Evolutionary conservation across 768 basidiomycete species (phyloP), one percentile per base, ranked within the genome.

Genomic region (Xerocomus brunneocitrinus): DNA sequence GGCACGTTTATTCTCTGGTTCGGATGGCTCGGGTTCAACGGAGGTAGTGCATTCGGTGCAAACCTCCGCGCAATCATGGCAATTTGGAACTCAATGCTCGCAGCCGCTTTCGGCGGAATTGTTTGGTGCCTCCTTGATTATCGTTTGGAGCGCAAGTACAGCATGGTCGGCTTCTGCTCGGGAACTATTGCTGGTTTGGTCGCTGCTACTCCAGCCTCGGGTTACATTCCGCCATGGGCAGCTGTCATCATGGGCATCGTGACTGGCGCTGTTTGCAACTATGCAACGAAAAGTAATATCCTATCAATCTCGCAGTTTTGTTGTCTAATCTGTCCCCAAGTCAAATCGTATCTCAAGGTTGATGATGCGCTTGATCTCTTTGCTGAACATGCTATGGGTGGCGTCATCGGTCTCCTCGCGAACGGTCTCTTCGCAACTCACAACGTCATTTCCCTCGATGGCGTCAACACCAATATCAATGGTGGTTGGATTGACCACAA

Each of bases 321-420:
- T 25, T 25, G 12, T 53, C 49, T 71, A 27, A 69, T 38, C n/a
- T 25, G 4, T 30, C 16, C 30, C 30, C 19, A 1, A 89, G 87
- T 87, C 24, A 89, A 90, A 70, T 79, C 79, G 58, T 62, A 87
- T 32, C 55, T 93, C 50, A 71, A 74, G 16, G 80, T 93, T 50
- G 94, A 97, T 65, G 94, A 95, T 63, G 84, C 91, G 0, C 84
- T 97, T 47, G 94, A 98, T 77, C 79, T 94, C 42, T 95, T 92
- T 67, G 92, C 93, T 16, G 85, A 91, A 62, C 94, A 97, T 74
- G 94, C 87, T 35, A 72, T 95, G 38, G 91, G 91, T 7, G 90
- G 91, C 25, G 81, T 90, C 38, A 70, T 89, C 48, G 93, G 91
- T 40, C 76, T 89, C 14, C 65, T 91, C 45, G 58, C 78, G 58